phyloP scores from a whole-genome alignment of 2,329 filamentous ascomycete species.

The Cadophora sp. region DNA sequence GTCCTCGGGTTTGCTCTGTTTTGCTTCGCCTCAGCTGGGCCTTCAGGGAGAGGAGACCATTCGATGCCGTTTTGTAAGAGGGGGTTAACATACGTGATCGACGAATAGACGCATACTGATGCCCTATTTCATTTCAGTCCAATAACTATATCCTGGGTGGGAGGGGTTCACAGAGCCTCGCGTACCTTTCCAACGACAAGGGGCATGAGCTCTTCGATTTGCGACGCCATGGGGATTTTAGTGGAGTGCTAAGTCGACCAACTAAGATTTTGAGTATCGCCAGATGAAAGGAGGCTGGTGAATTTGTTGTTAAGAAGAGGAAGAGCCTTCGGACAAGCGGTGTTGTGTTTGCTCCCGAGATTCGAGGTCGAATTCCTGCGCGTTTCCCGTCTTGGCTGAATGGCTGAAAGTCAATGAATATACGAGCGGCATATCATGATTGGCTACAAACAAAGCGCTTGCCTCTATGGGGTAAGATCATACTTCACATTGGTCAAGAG shows the following conservation, averaged over 20 bases:
- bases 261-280: no score
- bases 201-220: slow-evolving; percentile 16
- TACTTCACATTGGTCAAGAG: not conserved
- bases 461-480: not conserved
- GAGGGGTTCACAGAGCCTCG: not conserved
- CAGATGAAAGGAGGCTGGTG: not conserved
- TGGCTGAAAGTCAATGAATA: not conserved
- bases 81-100: slow-evolving; percentile 10
- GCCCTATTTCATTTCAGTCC: not conserved
- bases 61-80: no score
- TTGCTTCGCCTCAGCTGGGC: not conserved
- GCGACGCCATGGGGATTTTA: not conserved
- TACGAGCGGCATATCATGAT: not conserved
- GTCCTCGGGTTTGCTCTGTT: slow-evolving; percentile 21
- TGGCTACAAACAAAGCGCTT: not conserved
- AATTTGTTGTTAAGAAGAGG: not conserved
- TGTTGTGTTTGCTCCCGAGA: not conserved
- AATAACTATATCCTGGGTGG: not conserved
- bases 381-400: not conserved
- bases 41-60: no score
- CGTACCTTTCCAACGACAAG: slow-evolving; percentile 5
- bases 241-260: not conserved
- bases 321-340: not conserved
- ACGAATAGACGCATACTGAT: slow-evolving; percentile 10
- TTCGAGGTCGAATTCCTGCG: not conserved